These are phyloP conservation scores for Lepiota venenata DNA, from an alignment of 768 basidiomycete species.

Conservation along the genomic window DNA sequence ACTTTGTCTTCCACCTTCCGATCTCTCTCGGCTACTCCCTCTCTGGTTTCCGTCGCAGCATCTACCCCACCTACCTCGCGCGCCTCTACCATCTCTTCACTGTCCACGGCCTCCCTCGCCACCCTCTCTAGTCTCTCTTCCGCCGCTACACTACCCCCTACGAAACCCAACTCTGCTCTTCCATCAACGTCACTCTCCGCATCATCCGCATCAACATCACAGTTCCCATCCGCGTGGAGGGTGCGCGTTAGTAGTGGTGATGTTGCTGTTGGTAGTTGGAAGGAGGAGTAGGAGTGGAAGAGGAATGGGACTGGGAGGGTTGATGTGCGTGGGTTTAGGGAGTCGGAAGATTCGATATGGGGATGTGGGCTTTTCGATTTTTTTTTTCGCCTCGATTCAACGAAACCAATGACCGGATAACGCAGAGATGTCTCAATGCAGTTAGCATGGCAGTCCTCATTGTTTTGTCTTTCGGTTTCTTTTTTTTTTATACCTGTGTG, in stretches of 20 bases:
- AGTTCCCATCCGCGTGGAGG: slow-evolving; percentile 31
- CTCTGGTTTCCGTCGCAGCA: slow-evolving; percentile 10
- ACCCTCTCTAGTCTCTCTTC: slow-evolving; percentile 8
- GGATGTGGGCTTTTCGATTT: no score
- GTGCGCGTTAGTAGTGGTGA: no score
- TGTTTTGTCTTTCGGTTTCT: no score
- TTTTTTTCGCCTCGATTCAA: no score
- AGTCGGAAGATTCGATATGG: slow-evolving; percentile 70
- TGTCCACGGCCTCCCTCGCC: slow-evolving; percentile 10
- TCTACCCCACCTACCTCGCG: slow-evolving; percentile 16
- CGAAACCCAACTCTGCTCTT: background rate
- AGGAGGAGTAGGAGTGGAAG: slow-evolving; percentile 44
- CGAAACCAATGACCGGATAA: no score
- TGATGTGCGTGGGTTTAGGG: slow-evolving; percentile 76
- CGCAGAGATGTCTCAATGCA: no score
- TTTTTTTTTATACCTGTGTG: no score
- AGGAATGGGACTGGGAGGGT: slow-evolving; percentile 68
- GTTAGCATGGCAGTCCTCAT: no score
- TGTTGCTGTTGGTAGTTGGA: slow-evolving; percentile 27
- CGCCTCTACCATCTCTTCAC: slow-evolving; percentile 10
- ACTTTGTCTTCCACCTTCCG: slow-evolving; percentile 4
- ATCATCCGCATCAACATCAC: slow-evolving; percentile 10
- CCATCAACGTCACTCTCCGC: slow-evolving; percentile 1
- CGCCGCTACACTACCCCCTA: slow-evolving; percentile 8
- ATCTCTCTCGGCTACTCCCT: slow-evolving; percentile 20